phyloP scores from a whole-genome alignment of 176 grass and related monocot species.

The Carex scoparia region DNA sequence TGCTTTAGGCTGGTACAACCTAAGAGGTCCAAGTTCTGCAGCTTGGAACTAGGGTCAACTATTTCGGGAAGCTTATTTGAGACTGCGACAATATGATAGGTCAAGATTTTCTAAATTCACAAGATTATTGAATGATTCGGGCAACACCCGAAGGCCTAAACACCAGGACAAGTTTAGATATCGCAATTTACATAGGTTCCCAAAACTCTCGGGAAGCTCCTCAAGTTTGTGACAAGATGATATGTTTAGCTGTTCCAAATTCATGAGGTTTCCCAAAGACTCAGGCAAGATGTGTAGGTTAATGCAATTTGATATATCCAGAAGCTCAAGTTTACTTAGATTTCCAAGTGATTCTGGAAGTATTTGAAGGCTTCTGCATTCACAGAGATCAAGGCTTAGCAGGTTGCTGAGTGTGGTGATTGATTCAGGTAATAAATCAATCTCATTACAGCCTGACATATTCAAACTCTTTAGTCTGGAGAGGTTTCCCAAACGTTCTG shows the following conservation, averaged over 20 bases:
- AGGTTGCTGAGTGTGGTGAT: constrained; percentile 3
- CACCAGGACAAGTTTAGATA: constrained; percentile 8
- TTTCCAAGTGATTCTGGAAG: constrained; percentile 8
- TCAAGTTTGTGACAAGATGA: constrained; percentile 5
- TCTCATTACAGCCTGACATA: background rate
- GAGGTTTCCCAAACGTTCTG: constrained; percentile 5
- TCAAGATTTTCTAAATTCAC: constrained; percentile 14
- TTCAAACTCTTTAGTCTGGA: constrained; percentile 4
- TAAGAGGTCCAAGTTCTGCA: constrained; percentile 15
- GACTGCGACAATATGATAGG: constrained; percentile 17
- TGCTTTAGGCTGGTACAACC: constrained; percentile 9
- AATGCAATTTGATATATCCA: constrained; percentile 7
- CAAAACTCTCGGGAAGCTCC: background rate
- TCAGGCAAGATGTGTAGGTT: background rate
- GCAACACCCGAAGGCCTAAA: background rate
- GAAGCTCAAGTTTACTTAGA: constrained; percentile 7
- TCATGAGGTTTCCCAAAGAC: constrained; percentile 8
- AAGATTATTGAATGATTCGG: background rate
- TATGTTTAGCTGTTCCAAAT: constrained; percentile 1
- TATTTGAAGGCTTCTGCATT: background rate
- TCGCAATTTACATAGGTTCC: background rate
- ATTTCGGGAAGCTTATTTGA: constrained; percentile 12
- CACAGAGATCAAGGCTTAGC: background rate
- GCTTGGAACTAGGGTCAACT: background rate
- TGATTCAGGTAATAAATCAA: constrained; percentile 16